A percentile compares a stretch with the other conserved stretches of the same genome.
Conservation (phyloP, 441 rosid genomes). For the Sinapis alba region DNA sequence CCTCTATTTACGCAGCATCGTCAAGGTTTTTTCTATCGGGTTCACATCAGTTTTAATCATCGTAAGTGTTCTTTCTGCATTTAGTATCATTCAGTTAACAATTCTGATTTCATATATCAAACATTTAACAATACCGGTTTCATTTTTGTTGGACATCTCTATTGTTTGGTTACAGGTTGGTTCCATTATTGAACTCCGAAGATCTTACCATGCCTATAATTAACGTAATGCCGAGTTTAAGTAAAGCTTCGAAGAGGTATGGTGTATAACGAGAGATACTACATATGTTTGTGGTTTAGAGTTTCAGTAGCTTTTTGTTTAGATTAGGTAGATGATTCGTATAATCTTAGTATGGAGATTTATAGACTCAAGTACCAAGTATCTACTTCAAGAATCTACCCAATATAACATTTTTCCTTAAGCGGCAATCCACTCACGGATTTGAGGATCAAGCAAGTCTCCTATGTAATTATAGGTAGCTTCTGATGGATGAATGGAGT, state of each 20-base stretch:
- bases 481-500: constrained; percentile 55
- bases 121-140: too few species aligned
- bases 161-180: constrained; percentile 63
- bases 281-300: constrained; percentile 24
- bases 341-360: constrained; percentile 2
- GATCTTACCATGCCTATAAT: constrained; percentile 95
- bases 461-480: constrained; percentile 42
- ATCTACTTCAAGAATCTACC: neutral
- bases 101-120: too few species aligned
- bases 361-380: neutral
- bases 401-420: constrained; percentile 21
- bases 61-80: constrained; percentile 45
- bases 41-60: constrained; percentile 89
- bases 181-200: constrained; percentile 90
- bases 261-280: constrained; percentile 74
- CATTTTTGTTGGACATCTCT: neutral
- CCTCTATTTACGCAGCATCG: constrained; percentile 75
- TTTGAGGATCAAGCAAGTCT: constrained; percentile 4
- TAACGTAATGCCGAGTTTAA: constrained; percentile 97
- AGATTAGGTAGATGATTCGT: constrained; percentile 33
- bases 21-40: constrained; percentile 82
- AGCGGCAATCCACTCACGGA: constrained; percentile 9
- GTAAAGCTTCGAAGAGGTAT: constrained; percentile 85
- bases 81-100: neutral
- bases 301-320: constrained; percentile 13